phyloP scores from a whole-genome alignment of 257 asterid genomes.

The Solanum gandarillasii region DNA sequence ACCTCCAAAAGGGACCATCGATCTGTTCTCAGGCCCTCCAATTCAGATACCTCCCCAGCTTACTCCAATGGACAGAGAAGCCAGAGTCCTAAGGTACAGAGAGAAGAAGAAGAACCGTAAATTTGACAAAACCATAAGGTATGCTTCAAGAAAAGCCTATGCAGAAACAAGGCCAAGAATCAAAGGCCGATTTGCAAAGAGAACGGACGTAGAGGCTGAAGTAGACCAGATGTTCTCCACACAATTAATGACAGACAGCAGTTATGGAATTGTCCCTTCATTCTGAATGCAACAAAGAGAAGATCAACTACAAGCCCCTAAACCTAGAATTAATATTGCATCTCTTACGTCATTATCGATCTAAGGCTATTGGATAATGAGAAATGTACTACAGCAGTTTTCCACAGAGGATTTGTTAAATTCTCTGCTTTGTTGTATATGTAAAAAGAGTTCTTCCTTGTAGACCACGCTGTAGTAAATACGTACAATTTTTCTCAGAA shows the following conservation, averaged over 20 bases:
- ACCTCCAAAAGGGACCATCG: slow-evolving; percentile 50
- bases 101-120: slow-evolving; percentile 79
- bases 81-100: slow-evolving; percentile 66
- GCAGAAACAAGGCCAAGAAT: slow-evolving; percentile 82
- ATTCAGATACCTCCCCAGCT: slow-evolving; percentile 43
- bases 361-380: background rate
- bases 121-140: slow-evolving; percentile 76
- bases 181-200: slow-evolving; percentile 75
- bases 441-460: background rate
- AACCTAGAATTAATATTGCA: background rate
- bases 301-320: background rate
- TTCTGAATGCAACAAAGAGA: slow-evolving; percentile 9
- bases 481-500: background rate
- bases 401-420: background rate
- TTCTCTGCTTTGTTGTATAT: background rate
- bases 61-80: slow-evolving; percentile 57
- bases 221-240: slow-evolving; percentile 51
- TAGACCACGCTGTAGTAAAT: background rate
- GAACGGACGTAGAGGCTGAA: slow-evolving; percentile 35
- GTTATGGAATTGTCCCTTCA: slow-evolving; percentile 58
- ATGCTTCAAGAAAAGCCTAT: slow-evolving; percentile 82
- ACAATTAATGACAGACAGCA: slow-evolving; percentile 21
- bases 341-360: background rate
- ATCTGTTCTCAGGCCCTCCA: slow-evolving; percentile 38
- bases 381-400: background rate